These are phyloP conservation scores for Coccinonectria pachysandricola DNA, from an alignment of 2,329 filamentous ascomycete species.

Conservation along the genomic window DNA sequence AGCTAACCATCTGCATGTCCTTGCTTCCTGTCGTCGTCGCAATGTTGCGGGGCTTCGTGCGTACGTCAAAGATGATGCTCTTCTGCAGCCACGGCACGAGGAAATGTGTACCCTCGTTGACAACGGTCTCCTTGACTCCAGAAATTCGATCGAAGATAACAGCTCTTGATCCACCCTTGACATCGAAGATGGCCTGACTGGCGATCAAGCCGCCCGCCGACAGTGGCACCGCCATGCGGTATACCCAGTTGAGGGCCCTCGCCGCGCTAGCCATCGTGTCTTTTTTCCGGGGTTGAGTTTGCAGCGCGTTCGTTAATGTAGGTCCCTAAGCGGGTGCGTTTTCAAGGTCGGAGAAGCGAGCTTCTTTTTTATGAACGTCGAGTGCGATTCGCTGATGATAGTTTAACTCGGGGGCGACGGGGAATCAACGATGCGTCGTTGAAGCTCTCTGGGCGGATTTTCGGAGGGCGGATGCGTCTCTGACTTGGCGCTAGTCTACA, in stretches of 20 bases:
- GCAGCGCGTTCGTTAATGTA: too few species aligned
- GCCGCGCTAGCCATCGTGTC: constrained; percentile 43
- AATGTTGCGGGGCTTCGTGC: constrained; percentile 95
- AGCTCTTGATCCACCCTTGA: constrained; percentile 85
- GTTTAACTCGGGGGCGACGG: too few species aligned
- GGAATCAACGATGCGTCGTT: too few species aligned
- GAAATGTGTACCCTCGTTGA: constrained; percentile 96
- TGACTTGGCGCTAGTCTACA: constrained; percentile 20
- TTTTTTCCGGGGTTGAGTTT: too few species aligned
- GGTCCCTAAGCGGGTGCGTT: too few species aligned
- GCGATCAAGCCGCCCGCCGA: constrained; percentile 57
- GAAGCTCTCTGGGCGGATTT: constrained; percentile 17
- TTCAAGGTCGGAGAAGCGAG: too few species aligned
- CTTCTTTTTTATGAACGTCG: too few species aligned
- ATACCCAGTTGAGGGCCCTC: constrained; percentile 49
- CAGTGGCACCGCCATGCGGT: constrained; percentile 62
- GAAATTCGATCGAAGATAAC: constrained; percentile 94
- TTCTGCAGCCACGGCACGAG: constrained; percentile 91
- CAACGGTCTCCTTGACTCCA: constrained; percentile 85
- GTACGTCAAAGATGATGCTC: constrained; percentile 91
- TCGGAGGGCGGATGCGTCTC: constrained; percentile 7
- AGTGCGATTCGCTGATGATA: too few species aligned
- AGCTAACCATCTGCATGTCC: constrained; percentile 98
- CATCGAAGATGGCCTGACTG: constrained; percentile 87
- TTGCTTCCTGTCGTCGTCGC: constrained; percentile 96